Evolutionary conservation across 139 green algal species (phyloP), one percentile per base, ranked within the genome.

Genomic region (Chlamydomonas sp.): DNA sequence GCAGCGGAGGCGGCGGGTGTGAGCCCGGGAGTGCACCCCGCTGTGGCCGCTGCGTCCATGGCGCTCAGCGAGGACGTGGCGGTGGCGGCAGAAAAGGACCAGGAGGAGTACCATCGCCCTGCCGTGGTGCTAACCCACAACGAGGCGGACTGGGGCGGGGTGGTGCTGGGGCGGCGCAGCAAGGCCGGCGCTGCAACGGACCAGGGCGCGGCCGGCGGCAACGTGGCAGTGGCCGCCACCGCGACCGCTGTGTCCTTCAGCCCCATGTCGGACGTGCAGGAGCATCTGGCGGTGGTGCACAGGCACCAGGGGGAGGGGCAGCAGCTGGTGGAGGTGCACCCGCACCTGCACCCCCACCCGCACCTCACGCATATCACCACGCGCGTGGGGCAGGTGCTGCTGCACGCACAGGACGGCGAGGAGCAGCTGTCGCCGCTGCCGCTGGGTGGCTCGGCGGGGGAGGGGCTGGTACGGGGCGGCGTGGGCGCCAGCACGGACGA

Each of bases 61-160:
- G 83, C 83, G 6, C 83, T 75, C 84, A 78, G 76, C 76, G 64
- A 64, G 15, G 78, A 86, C 63, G 84, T 83, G n/a, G 49, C 58
- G 18, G 17, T 69, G 17, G 9, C 9, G 7, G 17, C 66, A 3
- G 71, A 78, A n/a, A 87, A 91, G 71, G 83, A 89, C 77, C 88
- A 91, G 69, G 77, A 86, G 68, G 17, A 60, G 0, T 2, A 57
- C 31, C 31, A 49, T 49, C 31, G 31, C 31, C 31, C 31, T 49
- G 31, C 31, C 31, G 31, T 49, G 31, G 31, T 49, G 31, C 31
- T 49, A 49, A 49, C 31, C 31, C 31, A 49, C 10, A 20, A 18
- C 57, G 58, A 31, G 68, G 10, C 20, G 12, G 64, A 73, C 4
- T 66, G 59, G 6, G 57, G 78, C 17, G 72, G 88, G 78, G 20